phyloP scores from a whole-genome alignment of 2,329 filamentous ascomycete species.

The Pseudogymnoascus sp. region DNA sequence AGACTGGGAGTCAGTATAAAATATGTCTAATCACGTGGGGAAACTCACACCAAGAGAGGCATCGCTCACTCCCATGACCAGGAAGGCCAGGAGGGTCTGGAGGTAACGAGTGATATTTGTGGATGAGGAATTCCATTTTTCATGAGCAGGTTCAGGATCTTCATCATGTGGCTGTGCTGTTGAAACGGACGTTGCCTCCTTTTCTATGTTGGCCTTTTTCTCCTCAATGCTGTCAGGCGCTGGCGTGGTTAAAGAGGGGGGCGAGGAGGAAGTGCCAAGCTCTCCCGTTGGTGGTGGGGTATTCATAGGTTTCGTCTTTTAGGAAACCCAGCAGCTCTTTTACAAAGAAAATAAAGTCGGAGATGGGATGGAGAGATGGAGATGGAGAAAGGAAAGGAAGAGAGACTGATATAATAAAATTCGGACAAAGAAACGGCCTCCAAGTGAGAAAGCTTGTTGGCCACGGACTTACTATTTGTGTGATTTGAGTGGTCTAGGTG shows the following conservation, averaged over 20 bases:
- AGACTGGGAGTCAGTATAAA: constrained; percentile 18
- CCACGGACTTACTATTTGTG: not conserved
- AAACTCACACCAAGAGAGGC: constrained; percentile 53
- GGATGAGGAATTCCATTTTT: constrained; percentile 58
- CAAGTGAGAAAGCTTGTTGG: constrained; percentile 1
- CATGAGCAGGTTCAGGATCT: constrained; percentile 23
- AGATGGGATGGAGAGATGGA: not conserved
- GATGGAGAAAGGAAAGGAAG: not conserved
- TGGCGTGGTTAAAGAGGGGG: not conserved
- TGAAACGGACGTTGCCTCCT: not conserved
- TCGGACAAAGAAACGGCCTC: not conserved
- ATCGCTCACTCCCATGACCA: constrained; percentile 64
- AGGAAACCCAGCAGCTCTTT: not conserved
- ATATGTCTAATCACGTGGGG: constrained; percentile 24
- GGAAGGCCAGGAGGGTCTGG: constrained; percentile 53
- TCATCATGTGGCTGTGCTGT: not conserved
- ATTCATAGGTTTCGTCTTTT: not conserved
- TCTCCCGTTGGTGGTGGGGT: not conserved
- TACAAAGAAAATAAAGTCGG: not conserved
- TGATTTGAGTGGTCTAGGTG: constrained; percentile 4
- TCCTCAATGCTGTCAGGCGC: not conserved
- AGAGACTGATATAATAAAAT: not conserved
- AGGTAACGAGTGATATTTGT: constrained; percentile 53
- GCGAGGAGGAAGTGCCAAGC: constrained; percentile 2
- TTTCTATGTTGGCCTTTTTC: not conserved